These are phyloP conservation scores for Sarocladiaceae sp. DNA, from an alignment of 2,329 filamentous ascomycete species.

Conservation along the genomic window DNA sequence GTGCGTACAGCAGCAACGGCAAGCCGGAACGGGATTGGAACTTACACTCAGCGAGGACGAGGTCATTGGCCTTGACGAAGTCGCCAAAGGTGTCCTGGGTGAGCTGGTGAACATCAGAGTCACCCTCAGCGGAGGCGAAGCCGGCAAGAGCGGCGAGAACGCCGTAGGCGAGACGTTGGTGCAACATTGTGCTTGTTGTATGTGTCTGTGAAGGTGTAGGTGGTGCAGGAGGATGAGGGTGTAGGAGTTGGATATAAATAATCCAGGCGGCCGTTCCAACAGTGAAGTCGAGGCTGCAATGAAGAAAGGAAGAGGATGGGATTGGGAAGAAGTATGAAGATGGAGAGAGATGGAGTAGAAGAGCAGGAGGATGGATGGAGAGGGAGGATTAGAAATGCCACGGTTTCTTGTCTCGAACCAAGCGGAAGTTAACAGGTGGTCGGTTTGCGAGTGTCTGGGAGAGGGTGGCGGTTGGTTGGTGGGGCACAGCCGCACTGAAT, in stretches of 20 bases:
- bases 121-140: constrained; percentile 53
- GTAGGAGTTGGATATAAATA: constrained; percentile 17
- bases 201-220: constrained; percentile 10
- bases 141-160: constrained; percentile 49
- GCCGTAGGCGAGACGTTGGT: constrained; percentile 45
- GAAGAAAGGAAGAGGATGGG: background rate
- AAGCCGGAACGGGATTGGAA: constrained; percentile 14
- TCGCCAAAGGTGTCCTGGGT: constrained; percentile 81
- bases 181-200: constrained; percentile 35
- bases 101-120: constrained; percentile 78
- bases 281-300: constrained; percentile 9
- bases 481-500: too few species aligned
- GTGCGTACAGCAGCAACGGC: constrained; percentile 9
- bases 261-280: constrained; percentile 1
- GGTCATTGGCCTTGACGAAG: constrained; percentile 77
- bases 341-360: constrained; percentile 9
- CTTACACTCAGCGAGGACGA: constrained; percentile 93
- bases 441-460: constrained; percentile 2
- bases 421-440: constrained; percentile 9
- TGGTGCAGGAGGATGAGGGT: constrained; percentile 8
- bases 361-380: constrained; percentile 7
- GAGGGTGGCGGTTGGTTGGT: constrained; percentile 5
- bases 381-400: constrained; percentile 8
- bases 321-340: constrained; percentile 4
- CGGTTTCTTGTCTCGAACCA: constrained; percentile 4